These are phyloP conservation scores for Rubia tinctorum DNA, from an alignment of 305 asterid genomes.

Conservation along the genomic window DNA sequence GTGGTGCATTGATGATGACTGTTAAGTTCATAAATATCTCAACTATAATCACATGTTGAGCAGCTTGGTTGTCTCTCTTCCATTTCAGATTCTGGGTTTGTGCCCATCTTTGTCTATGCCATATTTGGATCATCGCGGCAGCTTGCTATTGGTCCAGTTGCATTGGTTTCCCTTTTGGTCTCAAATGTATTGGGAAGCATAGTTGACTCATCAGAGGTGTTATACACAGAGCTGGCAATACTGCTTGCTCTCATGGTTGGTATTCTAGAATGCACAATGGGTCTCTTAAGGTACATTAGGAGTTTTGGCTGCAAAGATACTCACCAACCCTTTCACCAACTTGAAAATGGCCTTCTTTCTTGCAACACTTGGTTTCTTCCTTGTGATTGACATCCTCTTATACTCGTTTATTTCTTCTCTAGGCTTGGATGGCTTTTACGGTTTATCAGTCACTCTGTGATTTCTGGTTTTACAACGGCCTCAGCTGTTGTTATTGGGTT, in stretches of 20 bases:
- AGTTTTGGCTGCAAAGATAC: slow-evolving; percentile 2
- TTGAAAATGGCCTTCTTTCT: neutral
- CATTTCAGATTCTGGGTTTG: slow-evolving; percentile 88
- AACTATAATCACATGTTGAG: neutral
- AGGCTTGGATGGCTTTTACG: slow-evolving; percentile 99
- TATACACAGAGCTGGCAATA: slow-evolving; percentile 95
- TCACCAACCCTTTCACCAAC: neutral
- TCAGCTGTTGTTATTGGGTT: slow-evolving; percentile 97
- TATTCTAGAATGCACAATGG: slow-evolving; percentile 87
- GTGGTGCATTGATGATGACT: neutral
- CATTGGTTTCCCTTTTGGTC: slow-evolving; percentile 88
- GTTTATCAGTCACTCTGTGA: slow-evolving; percentile 99
- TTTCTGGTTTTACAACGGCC: slow-evolving; percentile 99
- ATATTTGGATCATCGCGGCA: slow-evolving; percentile 97
- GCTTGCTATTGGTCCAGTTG: slow-evolving; percentile 99
- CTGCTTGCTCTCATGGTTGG: slow-evolving; percentile 97
- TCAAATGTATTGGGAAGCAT: slow-evolving; percentile 83
- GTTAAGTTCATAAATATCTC: neutral
- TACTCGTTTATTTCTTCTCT: slow-evolving; percentile 26
- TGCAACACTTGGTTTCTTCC: neutral
- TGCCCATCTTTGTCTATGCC: slow-evolving; percentile 90
- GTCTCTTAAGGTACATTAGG: slow-evolving; percentile 63
- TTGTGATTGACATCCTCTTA: slow-evolving; percentile 18
- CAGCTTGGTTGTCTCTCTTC: slow-evolving; percentile 10
- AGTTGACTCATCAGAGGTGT: slow-evolving; percentile 74